Percentiles rank a stretch among this genome's conserved stretches.
Evolutionary conservation across 2,329 filamentous ascomycete genomes (phyloP).

Genomic region (Botrytis byssoidea): DNA sequence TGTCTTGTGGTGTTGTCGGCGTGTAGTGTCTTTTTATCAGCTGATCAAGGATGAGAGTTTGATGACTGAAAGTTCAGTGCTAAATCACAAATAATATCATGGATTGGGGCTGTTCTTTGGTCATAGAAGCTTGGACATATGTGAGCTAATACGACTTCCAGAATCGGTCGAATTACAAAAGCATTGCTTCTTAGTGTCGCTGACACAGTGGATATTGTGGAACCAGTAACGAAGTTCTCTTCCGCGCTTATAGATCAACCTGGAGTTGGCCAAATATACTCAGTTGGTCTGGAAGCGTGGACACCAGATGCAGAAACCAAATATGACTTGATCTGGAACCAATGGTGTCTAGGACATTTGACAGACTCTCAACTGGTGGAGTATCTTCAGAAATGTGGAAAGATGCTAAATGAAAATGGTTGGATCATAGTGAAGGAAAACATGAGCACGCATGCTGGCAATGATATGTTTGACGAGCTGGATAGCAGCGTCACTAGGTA

Average conservation of each 20-base stretch:
- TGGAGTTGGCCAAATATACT: slow-evolving; percentile 64
- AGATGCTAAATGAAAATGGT: slow-evolving; percentile 51
- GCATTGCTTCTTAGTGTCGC: slow-evolving; percentile 71
- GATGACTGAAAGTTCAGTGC: neutral
- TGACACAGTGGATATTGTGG: slow-evolving; percentile 75
- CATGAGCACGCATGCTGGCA: slow-evolving; percentile 47
- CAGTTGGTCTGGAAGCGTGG: slow-evolving; percentile 75
- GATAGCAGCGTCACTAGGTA: slow-evolving; percentile 76
- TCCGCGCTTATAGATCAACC: slow-evolving; percentile 54
- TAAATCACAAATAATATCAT: neutral
- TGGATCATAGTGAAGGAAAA: slow-evolving; percentile 73
- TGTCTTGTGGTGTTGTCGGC: neutral
- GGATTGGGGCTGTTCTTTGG: neutral
- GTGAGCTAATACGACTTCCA: slow-evolving; percentile 34
- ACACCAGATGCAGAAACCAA: slow-evolving; percentile 43
- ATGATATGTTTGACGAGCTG: slow-evolving; percentile 70
- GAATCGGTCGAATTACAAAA: slow-evolving; percentile 80
- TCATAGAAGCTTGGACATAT: neutral
- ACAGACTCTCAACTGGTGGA: slow-evolving; percentile 69
- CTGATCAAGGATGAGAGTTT: neutral
- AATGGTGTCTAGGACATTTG: slow-evolving; percentile 87
- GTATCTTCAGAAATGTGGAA: slow-evolving; percentile 63
- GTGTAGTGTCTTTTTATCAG: neutral
- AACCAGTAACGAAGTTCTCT: slow-evolving; percentile 82
- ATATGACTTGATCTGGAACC: slow-evolving; percentile 85